Conservation (phyloP, 225 moss, liverwort and hornwort genomes). For the Pseudisothecium myosuroides region DNA sequence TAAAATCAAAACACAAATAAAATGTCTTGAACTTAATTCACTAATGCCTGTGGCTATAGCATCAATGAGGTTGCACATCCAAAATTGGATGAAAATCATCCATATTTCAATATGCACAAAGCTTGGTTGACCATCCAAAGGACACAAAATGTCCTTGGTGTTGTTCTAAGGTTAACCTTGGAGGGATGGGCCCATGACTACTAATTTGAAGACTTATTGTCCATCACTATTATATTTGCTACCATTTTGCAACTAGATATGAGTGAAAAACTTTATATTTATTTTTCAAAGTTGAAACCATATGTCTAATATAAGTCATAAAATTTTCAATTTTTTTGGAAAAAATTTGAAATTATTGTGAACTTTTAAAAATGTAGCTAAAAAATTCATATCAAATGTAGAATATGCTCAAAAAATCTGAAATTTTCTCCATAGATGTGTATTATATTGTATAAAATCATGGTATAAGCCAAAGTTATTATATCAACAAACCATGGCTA, state of each 20-base stretch:
- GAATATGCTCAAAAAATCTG: neutral
- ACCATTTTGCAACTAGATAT: neutral
- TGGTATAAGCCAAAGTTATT: accelerated
- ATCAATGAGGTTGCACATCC: too few species aligned
- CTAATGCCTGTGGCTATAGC: neutral
- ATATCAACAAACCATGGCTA: neutral
- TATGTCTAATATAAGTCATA: neutral
- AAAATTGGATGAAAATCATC: neutral
- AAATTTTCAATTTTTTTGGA: neutral
- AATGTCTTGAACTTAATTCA: accelerated
- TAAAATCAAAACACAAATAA: neutral
- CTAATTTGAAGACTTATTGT: neutral
- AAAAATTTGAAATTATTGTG: neutral
- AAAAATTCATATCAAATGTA: neutral
- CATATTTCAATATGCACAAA: neutral
- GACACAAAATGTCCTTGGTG: accelerated
- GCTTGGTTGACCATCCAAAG: neutral
- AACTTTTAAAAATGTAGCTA: too few species aligned
- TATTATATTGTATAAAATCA: neutral
- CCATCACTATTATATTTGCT: neutral
- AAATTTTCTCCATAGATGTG: neutral
- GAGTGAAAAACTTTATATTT: neutral
- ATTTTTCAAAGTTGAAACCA: neutral
- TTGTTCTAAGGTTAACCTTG: accelerated
- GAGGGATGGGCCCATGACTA: neutral